Conservation (phyloP, 352 stramenopile species). For the Phytophthora colocasiae region DNA sequence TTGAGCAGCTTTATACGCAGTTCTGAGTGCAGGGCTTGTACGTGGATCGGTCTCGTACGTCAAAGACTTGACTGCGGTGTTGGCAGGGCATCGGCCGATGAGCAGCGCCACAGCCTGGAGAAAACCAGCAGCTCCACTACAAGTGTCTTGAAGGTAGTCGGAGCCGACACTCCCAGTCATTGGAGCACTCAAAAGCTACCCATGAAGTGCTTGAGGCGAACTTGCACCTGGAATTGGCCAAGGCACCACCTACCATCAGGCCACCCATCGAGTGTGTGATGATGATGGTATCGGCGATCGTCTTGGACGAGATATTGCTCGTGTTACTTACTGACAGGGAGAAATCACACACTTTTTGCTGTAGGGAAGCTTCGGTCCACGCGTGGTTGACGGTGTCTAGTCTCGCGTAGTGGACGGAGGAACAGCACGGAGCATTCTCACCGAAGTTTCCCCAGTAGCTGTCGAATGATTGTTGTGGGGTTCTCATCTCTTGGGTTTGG, state of each 20-base stretch:
- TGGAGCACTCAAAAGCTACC: constrained; percentile 4
- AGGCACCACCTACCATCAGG: neutral
- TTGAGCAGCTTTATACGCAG: constrained; percentile 1
- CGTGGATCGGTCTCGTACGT: constrained; percentile 34
- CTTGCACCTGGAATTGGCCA: neutral
- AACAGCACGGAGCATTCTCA: constrained; percentile 5
- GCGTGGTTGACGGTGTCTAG: constrained; percentile 1
- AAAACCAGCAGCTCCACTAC: neutral
- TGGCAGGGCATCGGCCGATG: constrained; percentile 19
- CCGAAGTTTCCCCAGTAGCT: neutral
- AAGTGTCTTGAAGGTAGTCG: constrained; percentile 12
- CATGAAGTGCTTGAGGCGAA: neutral
- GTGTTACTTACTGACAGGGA: constrained; percentile 3
- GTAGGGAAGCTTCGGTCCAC: constrained; percentile 3
- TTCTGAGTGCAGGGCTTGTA: constrained; percentile 1
- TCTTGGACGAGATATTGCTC: constrained; percentile 2
- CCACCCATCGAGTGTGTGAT: constrained; percentile 8
- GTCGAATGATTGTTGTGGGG: neutral
- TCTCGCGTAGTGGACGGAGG: neutral
- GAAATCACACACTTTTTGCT: constrained; percentile 5
- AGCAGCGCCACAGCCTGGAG: neutral
- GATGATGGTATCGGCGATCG: neutral
- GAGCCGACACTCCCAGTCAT: neutral
- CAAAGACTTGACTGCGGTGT: constrained; percentile 23
- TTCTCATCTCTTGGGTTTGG: neutral